phyloP scores from a whole-genome alignment of 2,329 filamentous ascomycete genomes.

The Penicillium thymicola region DNA sequence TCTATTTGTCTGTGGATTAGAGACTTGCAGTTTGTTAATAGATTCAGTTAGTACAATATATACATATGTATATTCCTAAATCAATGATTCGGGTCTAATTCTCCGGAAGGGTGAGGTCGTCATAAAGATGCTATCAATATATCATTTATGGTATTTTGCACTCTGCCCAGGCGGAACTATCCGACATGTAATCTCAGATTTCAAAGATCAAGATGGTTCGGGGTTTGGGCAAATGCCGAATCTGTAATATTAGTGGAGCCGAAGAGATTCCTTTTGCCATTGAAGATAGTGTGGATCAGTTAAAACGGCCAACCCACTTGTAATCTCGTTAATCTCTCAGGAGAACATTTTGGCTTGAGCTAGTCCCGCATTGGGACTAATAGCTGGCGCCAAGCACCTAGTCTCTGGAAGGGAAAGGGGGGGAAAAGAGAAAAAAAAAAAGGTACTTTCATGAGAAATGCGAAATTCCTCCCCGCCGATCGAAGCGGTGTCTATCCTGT shows the following conservation, averaged over 20 bases:
- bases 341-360: not conserved
- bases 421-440: not conserved
- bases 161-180: not conserved
- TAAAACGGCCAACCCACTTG: conserved; percentile 13
- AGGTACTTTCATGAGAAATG: not conserved
- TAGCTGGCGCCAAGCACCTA: not conserved
- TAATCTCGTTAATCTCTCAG: conserved; percentile 8
- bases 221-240: conserved; percentile 16
- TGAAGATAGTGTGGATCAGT: conserved; percentile 15
- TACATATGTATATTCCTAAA: not conserved
- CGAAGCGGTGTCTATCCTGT: conserved; percentile 20
- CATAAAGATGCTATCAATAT: not conserved
- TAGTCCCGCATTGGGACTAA: not conserved
- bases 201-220: conserved; percentile 9
- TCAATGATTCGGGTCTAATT: not conserved
- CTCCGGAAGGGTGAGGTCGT: not conserved
- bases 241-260: conserved; percentile 13
- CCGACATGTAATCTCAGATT: not conserved
- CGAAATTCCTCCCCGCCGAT: conserved; percentile 18
- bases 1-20: conserved; percentile 4
- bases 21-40: not conserved
- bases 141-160: not conserved
- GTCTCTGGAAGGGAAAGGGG: not conserved
- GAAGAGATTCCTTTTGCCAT: conserved; percentile 11
- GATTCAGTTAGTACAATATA: not conserved